phyloP scores from a whole-genome alignment of 495 filamentous ascomycete species.

The Podospora pseudoanserina region DNA sequence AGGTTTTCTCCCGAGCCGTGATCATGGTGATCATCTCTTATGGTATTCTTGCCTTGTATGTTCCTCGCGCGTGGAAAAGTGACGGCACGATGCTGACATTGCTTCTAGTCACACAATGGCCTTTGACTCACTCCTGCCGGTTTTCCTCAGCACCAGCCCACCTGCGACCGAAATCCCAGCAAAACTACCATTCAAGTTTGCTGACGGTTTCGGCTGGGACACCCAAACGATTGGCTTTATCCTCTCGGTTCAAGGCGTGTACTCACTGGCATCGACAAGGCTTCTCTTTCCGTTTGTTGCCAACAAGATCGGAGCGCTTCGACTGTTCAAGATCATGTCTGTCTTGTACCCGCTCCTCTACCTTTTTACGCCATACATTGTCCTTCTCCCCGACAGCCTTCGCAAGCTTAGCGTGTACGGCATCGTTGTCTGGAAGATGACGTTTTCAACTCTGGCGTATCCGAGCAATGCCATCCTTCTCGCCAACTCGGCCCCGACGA shows the following conservation, averaged over 20 bases:
- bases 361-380: slow-evolving; percentile 80
- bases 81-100: slow-evolving; percentile 13
- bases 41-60: slow-evolving; percentile 88
- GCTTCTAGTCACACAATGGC: slow-evolving; percentile 68
- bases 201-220: slow-evolving; percentile 75
- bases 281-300: slow-evolving; percentile 77
- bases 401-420: slow-evolving; percentile 70
- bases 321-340: slow-evolving; percentile 75
- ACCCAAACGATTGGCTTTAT: slow-evolving; percentile 83
- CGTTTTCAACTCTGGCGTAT: slow-evolving; percentile 78
- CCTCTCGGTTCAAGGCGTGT: slow-evolving; percentile 82
- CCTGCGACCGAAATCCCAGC: slow-evolving; percentile 38
- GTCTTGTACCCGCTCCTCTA: slow-evolving; percentile 86
- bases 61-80: not conserved
- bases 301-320: slow-evolving; percentile 66
- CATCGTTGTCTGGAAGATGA: slow-evolving; percentile 83
- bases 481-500: slow-evolving; percentile 75
- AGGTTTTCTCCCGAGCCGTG: slow-evolving; percentile 73
- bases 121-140: slow-evolving; percentile 89
- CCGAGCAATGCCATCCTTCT: slow-evolving; percentile 82
- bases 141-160: slow-evolving; percentile 75
- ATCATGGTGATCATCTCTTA: slow-evolving; percentile 80
- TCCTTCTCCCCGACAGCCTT: slow-evolving; percentile 67
- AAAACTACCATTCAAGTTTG: slow-evolving; percentile 78
- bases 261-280: slow-evolving; percentile 79